Conservation (phyloP, 495 filamentous ascomycete species). For the Aspergillus avenaceus region DNA sequence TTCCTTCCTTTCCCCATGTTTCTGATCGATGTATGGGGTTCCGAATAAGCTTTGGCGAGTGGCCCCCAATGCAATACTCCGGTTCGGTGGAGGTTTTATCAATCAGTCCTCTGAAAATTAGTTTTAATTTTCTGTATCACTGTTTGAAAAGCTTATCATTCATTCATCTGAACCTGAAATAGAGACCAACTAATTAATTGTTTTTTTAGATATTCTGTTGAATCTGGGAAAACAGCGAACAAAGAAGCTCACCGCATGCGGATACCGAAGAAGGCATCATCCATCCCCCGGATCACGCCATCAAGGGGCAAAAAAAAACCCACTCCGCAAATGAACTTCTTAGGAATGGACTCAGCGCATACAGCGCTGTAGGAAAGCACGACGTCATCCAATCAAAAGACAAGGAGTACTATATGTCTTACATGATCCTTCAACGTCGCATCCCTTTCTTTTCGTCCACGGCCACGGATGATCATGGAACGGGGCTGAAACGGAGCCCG, state of each 20-base stretch:
- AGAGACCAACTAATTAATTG: no score
- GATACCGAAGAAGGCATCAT: slow-evolving; percentile 22
- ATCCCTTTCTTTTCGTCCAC: neutral
- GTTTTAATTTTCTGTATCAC: no score
- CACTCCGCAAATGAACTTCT: neutral
- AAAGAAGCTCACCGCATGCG: neutral
- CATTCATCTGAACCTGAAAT: no score
- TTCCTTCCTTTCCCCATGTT: neutral
- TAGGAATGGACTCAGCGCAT: no score
- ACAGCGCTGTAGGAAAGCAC: neutral
- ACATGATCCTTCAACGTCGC: neutral
- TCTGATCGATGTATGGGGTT: neutral
- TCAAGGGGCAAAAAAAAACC: slow-evolving; percentile 14
- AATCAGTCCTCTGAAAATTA: neutral
- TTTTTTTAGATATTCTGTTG: no score
- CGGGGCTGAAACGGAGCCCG: neutral
- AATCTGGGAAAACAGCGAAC: no score
- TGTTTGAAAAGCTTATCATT: no score
- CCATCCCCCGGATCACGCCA: slow-evolving; percentile 29
- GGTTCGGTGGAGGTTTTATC: neutral
- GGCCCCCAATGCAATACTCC: no score
- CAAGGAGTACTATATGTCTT: neutral
- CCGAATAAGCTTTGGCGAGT: neutral
- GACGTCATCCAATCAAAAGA: neutral
- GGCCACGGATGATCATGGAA: neutral